Conservation (phyloP, 306 rosid species). For the Datisca glomerata region DNA sequence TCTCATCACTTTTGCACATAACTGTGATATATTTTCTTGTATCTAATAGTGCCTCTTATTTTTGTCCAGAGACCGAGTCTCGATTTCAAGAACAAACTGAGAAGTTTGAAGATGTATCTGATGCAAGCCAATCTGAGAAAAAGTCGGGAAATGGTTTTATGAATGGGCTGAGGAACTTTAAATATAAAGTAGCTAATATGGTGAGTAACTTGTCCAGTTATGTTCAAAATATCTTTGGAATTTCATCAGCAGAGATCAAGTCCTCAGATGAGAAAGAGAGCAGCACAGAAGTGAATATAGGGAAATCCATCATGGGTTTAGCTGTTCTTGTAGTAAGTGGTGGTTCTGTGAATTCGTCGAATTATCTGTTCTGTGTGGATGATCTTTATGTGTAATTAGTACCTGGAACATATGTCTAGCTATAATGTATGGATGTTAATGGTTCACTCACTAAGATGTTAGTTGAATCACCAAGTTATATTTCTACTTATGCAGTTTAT, state of each 20-base stretch:
- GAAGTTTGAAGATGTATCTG: constrained; percentile 17
- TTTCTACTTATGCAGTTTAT: no score
- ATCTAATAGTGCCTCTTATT: neutral
- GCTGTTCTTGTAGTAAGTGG: no score
- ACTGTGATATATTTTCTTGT: neutral
- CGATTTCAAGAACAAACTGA: constrained; percentile 7
- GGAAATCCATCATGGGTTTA: no score
- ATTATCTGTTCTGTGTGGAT: no score
- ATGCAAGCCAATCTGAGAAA: neutral
- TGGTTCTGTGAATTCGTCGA: no score
- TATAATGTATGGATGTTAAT: no score
- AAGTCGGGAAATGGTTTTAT: neutral
- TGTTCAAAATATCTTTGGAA: constrained; percentile 44
- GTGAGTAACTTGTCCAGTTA: constrained; percentile 24
- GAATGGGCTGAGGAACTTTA: constrained; percentile 24
- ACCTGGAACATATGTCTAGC: no score
- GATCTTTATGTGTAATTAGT: no score
- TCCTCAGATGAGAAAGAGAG: constrained; percentile 19
- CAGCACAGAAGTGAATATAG: no score
- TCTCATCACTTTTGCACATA: neutral
- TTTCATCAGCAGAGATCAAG: constrained; percentile 18
- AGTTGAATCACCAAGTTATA: no score
- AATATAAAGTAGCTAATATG: constrained; percentile 29
- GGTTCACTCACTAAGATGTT: no score
- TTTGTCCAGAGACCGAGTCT: no score